Percentiles rank a stretch among this genome's conserved stretches.
phyloP scores from a whole-genome alignment of 1,139 yeast genomes.

The Geotrichum carabidarum region DNA sequence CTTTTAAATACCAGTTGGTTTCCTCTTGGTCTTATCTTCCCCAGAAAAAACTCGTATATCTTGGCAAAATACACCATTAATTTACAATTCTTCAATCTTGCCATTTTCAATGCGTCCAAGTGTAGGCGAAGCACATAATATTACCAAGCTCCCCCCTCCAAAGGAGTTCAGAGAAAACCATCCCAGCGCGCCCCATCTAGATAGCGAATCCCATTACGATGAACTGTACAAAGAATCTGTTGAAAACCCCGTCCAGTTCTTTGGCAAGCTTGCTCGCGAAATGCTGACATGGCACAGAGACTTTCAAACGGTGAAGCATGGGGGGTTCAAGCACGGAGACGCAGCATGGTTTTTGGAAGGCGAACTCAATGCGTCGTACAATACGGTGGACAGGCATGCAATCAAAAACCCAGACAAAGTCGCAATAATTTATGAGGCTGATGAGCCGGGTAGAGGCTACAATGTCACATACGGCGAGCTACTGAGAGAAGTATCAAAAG shows the following conservation, averaged over 20 bases:
- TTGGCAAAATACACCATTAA: background rate
- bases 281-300: conserved; percentile 59
- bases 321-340: conserved; percentile 59
- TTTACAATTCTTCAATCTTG: background rate
- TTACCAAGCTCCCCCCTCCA: conserved; percentile 46
- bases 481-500: conserved; percentile 60
- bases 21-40: too few relatives aligned
- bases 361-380: conserved; percentile 69
- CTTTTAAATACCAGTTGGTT: too few relatives aligned
- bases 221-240: conserved; percentile 61
- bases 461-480: conserved; percentile 66
- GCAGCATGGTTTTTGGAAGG: conserved; percentile 77
- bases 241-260: conserved; percentile 59
- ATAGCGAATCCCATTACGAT: conserved; percentile 53
- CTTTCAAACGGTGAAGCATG: conserved; percentile 53
- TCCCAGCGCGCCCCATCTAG: conserved; percentile 46
- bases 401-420: conserved; percentile 61
- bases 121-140: conserved; percentile 31
- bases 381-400: conserved; percentile 79
- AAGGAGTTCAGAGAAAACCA: conserved; percentile 46
- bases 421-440: conserved; percentile 78
- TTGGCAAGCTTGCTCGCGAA: conserved; percentile 56
- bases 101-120: conserved; percentile 21
- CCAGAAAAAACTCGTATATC: too few relatives aligned
- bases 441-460: conserved; percentile 63